Evolutionary conservation across 306 rosid species (phyloP).

Genomic region (Lathyrus tuberosus): DNA sequence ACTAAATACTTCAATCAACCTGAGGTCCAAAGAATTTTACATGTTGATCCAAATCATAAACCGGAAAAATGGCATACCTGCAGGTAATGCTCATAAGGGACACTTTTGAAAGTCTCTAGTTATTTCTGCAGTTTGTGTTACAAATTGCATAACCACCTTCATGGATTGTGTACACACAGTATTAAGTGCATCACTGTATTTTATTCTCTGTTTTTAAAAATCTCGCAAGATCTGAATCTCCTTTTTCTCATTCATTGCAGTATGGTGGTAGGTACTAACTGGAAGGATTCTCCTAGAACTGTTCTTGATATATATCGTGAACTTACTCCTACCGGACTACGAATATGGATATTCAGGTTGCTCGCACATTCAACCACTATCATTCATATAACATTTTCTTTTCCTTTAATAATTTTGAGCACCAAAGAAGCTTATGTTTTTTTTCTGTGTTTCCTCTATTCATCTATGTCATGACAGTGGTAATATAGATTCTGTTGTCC

Average conservation of each 20-base stretch:
- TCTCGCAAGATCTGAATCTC: neutral
- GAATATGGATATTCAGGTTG: conserved; percentile 93
- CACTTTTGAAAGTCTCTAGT: no score
- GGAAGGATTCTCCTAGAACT: conserved; percentile 85
- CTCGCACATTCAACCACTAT: conserved; percentile 17
- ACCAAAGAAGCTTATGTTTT: neutral
- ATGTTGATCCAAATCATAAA: no score
- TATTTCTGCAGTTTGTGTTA: no score
- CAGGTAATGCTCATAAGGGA: no score
- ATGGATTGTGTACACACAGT: no score
- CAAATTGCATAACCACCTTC: no score
- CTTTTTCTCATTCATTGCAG: conserved; percentile 49
- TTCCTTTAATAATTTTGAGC: neutral
- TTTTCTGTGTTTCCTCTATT: no score
- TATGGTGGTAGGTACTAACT: conserved; percentile 19
- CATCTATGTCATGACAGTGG: conserved; percentile 60
- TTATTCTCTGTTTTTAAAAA: neutral
- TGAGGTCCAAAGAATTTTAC: no score
- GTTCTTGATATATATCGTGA: conserved; percentile 73
- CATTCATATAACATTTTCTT: neutral
- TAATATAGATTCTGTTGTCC: no score
- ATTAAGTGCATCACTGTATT: no score
- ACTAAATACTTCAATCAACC: no score
- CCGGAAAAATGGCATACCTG: no score
- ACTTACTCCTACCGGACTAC: conserved; percentile 67